Evolutionary conservation across 1,284 basidiomycete genomes (phyloP), one percentile per base, ranked within the genome.

Genomic region (Trichosporon asahii): DNA sequence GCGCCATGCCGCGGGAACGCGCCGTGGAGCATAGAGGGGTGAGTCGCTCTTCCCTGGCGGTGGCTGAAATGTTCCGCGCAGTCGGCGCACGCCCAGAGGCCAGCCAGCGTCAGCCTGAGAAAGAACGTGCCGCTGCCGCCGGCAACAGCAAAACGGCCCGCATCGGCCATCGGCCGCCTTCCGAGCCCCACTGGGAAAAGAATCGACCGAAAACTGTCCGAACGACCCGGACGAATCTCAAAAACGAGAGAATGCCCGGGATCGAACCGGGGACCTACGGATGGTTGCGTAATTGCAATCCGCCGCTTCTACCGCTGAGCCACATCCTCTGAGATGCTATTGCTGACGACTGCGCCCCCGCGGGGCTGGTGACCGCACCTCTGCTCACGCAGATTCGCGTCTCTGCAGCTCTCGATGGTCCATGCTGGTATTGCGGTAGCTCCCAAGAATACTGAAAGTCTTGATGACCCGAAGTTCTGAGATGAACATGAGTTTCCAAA

Each of bases 231-330:
- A n/a, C 55, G 15, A 5, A 3, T 6, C 25, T 31, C 6, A 61
- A 61, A 61, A 61, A 31, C 27, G 27, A 61, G 57, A 61, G 57
- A 61, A 61, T 61, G 57, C 27, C 57, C 57, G 57, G 57, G 57
- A 61, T 61, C 57, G 57, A 61, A 61, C 57, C 57, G 57, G 57
- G 27, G 57, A 61, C 57, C 57, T 61, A 61, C 29, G 27, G 57
- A 61, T 61, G 27, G 29, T 61, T 61, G 57, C 27, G 15, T 37
- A 21, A 33, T 61, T 61, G 57, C 57, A 61, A 61, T 61, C 57
- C 27, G 29, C 57, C 57, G 57, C 57, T 61, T 61, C 57, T 61
- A 61, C 57, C 57, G 57, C 57, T 61, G 57, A 61, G 57, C 57
- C 57, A 61, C 57, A 61, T 61, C 57, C 57, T 61, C 57, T 21